phyloP scores from a whole-genome alignment of 306 rosid species.

The Macrotyloma uniflorum region DNA sequence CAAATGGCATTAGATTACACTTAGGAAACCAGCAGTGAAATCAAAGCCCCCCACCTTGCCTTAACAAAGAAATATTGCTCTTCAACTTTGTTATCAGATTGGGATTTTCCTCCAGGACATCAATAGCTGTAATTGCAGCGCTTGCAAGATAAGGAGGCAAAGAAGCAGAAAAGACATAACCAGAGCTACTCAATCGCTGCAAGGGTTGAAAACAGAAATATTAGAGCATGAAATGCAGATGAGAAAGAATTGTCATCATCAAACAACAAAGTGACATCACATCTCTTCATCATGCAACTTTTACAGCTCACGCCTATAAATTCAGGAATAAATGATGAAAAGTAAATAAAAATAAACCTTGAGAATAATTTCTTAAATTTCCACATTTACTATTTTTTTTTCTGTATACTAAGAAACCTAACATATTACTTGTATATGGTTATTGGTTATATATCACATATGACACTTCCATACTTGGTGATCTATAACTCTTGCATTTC shows the following conservation, averaged over 20 bases:
- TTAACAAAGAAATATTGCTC: constrained; percentile 58
- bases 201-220: constrained; percentile 38
- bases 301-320: not conserved
- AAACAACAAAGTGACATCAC: constrained; percentile 20
- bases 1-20: constrained; percentile 9
- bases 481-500: constrained; percentile 89
- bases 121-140: constrained; percentile 90
- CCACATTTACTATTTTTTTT: not conserved
- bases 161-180: constrained; percentile 96
- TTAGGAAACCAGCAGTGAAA: constrained; percentile 24
- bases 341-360: not conserved
- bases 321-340: constrained; percentile 19
- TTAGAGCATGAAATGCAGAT: constrained; percentile 37
- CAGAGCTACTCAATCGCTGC: constrained; percentile 97
- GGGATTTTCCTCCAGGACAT: constrained; percentile 86
- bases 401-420: constrained; percentile 4
- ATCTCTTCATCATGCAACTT: constrained; percentile 29
- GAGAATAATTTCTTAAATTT: constrained; percentile 27
- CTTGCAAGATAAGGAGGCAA: constrained; percentile 97
- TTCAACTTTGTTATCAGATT: constrained; percentile 69
- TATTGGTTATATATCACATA: constrained; percentile 19
- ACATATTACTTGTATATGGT: constrained; percentile 9
- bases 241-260: constrained; percentile 28
- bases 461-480: constrained; percentile 77
- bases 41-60: constrained; percentile 68